phyloP scores from a whole-genome alignment of 257 asterid species.

The Haberlea rhodopensis region DNA sequence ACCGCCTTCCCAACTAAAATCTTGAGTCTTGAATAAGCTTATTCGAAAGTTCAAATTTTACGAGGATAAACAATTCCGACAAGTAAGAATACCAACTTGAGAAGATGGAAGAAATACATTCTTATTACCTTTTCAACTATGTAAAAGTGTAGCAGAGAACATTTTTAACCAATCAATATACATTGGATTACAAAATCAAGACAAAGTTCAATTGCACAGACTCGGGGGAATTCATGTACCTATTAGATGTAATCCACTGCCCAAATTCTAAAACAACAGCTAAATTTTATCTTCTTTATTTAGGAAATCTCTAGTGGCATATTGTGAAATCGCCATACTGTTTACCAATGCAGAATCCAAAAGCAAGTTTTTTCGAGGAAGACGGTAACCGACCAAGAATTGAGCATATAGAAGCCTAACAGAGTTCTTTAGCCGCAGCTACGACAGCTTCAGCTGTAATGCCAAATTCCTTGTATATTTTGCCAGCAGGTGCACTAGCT shows the following conservation, averaged over 20 bases:
- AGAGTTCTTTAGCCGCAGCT: conserved; percentile 59
- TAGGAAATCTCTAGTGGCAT: conserved; percentile 24
- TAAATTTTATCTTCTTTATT: conserved; percentile 20
- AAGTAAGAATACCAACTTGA: neutral
- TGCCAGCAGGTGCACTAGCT: conserved; percentile 83
- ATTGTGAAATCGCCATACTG: conserved; percentile 16
- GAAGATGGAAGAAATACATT: neutral
- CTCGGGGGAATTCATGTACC: conserved; percentile 30
- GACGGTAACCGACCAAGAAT: conserved; percentile 11
- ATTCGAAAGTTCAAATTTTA: conserved; percentile 17
- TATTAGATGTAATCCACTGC: conserved; percentile 29
- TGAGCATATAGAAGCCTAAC: conserved; percentile 29
- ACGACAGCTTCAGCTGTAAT: conserved; percentile 66
- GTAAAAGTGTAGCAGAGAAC: conserved; percentile 5
- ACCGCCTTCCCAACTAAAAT: neutral
- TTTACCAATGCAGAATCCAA: conserved; percentile 19
- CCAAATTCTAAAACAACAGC: conserved; percentile 20
- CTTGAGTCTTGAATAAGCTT: conserved; percentile 20
- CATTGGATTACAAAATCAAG: conserved; percentile 33
- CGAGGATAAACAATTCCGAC: too few relatives aligned
- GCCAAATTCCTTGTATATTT: conserved; percentile 70
- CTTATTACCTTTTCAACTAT: neutral
- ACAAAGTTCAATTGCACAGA: conserved; percentile 30
- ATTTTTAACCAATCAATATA: conserved; percentile 23
- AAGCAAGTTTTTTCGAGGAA: neutral